Percentiles rank a stretch among this genome's conserved stretches.
These are phyloP conservation scores for Iris pallida DNA, from an alignment of 116 monocot species.

Conservation along the genomic window DNA sequence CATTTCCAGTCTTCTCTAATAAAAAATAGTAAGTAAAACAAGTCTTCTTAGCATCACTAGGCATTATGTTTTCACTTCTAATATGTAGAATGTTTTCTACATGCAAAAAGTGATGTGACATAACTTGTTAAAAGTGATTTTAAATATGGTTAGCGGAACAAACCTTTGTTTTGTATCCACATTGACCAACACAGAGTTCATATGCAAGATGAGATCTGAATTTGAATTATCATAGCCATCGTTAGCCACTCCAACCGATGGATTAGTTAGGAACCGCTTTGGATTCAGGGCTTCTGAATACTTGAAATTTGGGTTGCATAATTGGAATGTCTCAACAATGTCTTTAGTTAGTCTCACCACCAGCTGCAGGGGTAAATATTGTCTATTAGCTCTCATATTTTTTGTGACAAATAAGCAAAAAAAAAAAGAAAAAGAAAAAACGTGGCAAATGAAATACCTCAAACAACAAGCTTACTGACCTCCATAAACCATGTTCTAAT, in stretches of 20 bases:
- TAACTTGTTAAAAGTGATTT: too few relatives aligned
- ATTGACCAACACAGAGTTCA: conserved; percentile 72
- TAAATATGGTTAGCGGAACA: conserved; percentile 3
- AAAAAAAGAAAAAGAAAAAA: too few relatives aligned
- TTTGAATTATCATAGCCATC: conserved; percentile 88
- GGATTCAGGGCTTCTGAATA: conserved; percentile 70
- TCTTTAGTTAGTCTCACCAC: conserved; percentile 66
- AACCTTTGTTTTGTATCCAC: conserved; percentile 59
- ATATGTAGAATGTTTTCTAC: neutral
- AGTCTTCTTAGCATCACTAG: too few relatives aligned
- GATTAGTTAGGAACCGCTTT: conserved; percentile 77
- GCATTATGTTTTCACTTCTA: neutral
- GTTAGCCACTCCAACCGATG: conserved; percentile 69
- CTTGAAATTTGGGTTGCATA: conserved; percentile 70
- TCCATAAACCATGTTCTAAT: too few relatives aligned
- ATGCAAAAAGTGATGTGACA: neutral
- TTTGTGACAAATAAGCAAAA: too few relatives aligned
- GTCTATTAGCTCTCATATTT: neutral
- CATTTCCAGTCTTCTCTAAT: too few relatives aligned
- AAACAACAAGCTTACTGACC: too few relatives aligned
- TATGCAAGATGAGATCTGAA: conserved; percentile 84
- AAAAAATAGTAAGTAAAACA: too few relatives aligned
- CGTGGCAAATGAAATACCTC: too few relatives aligned
- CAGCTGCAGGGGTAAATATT: conserved; percentile 49
- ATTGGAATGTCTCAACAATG: conserved; percentile 63